Evolutionary conservation across 768 basidiomycete species (phyloP).

Genomic region (Gyrodon lividus): DNA sequence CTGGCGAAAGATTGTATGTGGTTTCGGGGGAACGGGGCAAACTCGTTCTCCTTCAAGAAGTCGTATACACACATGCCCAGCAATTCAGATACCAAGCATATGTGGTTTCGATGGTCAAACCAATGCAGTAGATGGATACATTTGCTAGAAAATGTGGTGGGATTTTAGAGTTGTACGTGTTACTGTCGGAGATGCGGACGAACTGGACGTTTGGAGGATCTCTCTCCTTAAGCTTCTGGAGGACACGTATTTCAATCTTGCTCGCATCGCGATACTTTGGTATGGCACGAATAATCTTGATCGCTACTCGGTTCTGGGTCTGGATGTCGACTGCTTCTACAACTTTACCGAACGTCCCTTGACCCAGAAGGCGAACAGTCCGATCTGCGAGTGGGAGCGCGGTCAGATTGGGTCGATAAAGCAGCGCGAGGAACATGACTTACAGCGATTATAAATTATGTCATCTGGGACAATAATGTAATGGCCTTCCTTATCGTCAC

Average conservation of each 20-base stretch:
- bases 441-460: constrained; percentile 83
- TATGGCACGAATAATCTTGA: constrained; percentile 98
- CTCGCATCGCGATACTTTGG: constrained; percentile 99
- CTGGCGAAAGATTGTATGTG: constrained; percentile 96
- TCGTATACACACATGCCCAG: constrained; percentile 98
- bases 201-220: constrained; percentile 89
- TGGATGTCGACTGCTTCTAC: constrained; percentile 87
- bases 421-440: constrained; percentile 27
- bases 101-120: constrained; percentile 98
- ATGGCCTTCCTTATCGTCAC: constrained; percentile 98
- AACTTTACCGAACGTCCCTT: constrained; percentile 99
- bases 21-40: constrained; percentile 91
- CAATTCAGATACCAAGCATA: constrained; percentile 94
- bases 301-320: constrained; percentile 78
- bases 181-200: constrained; percentile 33
- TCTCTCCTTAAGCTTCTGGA: constrained; percentile 84
- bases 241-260: constrained; percentile 95
- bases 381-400: constrained; percentile 59
- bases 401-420: constrained; percentile 13
- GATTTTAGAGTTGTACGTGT: constrained; percentile 20
- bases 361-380: constrained; percentile 86
- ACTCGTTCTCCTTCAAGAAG: constrained; percentile 97
- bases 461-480: constrained; percentile 94
- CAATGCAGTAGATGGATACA: constrained; percentile 93
- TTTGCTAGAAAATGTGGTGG: constrained; percentile 57